Percentiles rank a stretch among this genome's conserved stretches.
These are phyloP conservation scores for Lachancea dasiensis DNA, from an alignment of 805 yeast genomes.

Conservation along the genomic window DNA sequence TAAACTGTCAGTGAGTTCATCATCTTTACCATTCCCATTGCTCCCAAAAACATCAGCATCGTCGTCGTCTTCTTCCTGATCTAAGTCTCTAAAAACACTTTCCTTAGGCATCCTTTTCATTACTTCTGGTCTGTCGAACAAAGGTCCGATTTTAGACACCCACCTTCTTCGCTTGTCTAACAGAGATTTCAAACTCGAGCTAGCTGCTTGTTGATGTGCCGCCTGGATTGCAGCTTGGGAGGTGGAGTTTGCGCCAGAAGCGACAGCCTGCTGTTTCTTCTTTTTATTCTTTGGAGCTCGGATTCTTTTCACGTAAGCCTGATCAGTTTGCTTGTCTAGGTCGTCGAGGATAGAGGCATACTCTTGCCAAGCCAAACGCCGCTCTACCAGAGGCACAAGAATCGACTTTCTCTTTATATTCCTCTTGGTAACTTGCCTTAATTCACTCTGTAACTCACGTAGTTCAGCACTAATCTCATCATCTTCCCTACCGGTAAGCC, in stretches of 20 bases:
- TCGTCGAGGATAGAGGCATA: constrained; percentile 86
- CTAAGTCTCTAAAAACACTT: constrained; percentile 44
- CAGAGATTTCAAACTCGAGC: constrained; percentile 69
- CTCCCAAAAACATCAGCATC: constrained; percentile 33
- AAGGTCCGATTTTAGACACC: constrained; percentile 84
- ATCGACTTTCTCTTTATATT: constrained; percentile 64
- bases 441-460: constrained; percentile 61
- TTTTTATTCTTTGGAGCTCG: constrained; percentile 56
- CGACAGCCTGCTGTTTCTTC: constrained; percentile 27
- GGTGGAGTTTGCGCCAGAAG: constrained; percentile 22
- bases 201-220: constrained; percentile 63
- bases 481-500: constrained; percentile 81
- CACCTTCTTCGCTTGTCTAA: constrained; percentile 84
- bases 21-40: constrained; percentile 25
- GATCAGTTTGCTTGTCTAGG: constrained; percentile 94
- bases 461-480: constrained; percentile 89
- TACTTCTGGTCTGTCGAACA: constrained; percentile 58
- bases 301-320: constrained; percentile 77
- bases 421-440: constrained; percentile 51
- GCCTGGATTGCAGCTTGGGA: constrained; percentile 35
- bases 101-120: constrained; percentile 73
- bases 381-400: constrained; percentile 69
- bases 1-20: constrained; percentile 20
- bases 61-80: constrained; percentile 38
- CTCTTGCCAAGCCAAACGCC: constrained; percentile 92